Conservation (phyloP, 352 stramenopile species). For the Peronosclerospora sorghi region DNA sequence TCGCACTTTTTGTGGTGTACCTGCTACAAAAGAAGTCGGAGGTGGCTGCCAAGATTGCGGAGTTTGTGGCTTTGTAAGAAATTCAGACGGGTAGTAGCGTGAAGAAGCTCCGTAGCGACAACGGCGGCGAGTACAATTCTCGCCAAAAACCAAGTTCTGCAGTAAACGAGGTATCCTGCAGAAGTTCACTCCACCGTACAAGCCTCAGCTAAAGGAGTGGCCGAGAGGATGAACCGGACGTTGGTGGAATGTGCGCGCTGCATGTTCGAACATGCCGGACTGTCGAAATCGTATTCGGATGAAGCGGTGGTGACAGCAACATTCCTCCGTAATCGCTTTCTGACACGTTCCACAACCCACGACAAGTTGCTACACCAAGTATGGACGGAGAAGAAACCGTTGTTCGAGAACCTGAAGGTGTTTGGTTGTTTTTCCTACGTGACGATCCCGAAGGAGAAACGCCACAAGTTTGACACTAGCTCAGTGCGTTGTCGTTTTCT, state of each 20-base stretch:
- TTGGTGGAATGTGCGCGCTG: no score
- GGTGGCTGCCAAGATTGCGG: no score
- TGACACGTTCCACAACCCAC: not conserved
- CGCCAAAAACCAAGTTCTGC: conserved; percentile 4
- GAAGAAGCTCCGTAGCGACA: conserved; percentile 10
- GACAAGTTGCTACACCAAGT: not conserved
- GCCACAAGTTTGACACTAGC: not conserved
- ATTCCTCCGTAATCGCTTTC: conserved; percentile 3
- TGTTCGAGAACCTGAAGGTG: not conserved
- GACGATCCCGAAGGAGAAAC: not conserved
- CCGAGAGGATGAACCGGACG: no score
- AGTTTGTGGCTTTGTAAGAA: conserved; percentile 1
- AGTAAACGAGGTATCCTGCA: conserved; percentile 1
- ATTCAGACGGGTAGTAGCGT: no score
- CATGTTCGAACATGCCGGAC: conserved; percentile 2
- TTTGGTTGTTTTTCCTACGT: not conserved
- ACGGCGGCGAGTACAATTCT: conserved; percentile 6
- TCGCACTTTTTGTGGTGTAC: conserved; percentile 1
- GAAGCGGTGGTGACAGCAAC: conserved; percentile 2
- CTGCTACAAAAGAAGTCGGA: not conserved
- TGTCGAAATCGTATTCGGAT: conserved; percentile 3
- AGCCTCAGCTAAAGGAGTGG: conserved; percentile 6
- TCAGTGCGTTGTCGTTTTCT: not conserved
- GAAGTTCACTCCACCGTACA: conserved; percentile 13
- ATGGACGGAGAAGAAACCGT: not conserved